Evolutionary conservation across 2,329 filamentous ascomycete genomes (phyloP).

Genomic region (Aspergillus sergii): DNA sequence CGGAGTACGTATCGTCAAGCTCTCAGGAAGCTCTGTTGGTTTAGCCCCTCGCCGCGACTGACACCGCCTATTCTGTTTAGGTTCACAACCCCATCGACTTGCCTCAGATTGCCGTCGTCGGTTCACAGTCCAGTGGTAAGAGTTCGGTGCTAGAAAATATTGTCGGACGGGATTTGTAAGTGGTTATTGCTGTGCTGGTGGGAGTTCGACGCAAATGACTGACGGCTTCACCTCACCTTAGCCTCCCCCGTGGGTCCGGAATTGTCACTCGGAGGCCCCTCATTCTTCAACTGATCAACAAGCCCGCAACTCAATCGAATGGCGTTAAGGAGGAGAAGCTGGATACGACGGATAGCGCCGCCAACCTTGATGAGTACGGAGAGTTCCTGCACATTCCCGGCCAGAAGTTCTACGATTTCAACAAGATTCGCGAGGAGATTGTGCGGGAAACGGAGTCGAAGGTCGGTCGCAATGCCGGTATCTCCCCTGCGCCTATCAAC

Average conservation of each 20-base stretch:
- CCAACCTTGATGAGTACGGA: conserved; percentile 95
- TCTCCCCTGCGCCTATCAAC: conserved; percentile 96
- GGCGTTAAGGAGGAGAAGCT: conserved; percentile 69
- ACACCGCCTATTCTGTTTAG: conserved; percentile 45
- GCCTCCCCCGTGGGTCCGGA: conserved; percentile 92
- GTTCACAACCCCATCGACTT: conserved; percentile 99
- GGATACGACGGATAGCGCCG: conserved; percentile 75
- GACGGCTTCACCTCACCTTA: conserved; percentile 44
- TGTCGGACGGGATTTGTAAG: conserved; percentile 97
- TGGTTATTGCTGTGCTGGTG: conserved; percentile 24
- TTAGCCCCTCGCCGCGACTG: conserved; percentile 21
- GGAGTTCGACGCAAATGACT: conserved; percentile 24
- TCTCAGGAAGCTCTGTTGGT: conserved; percentile 4
- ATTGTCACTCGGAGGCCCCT: conserved; percentile 96
- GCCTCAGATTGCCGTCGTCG: conserved; percentile 96
- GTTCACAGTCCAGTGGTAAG: conserved; percentile 98
- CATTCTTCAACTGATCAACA: conserved; percentile 97
- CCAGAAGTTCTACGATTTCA: conserved; percentile 97
- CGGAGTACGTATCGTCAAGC: conserved; percentile 61
- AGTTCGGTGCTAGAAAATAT: conserved; percentile 99
- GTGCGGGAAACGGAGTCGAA: conserved; percentile 94
- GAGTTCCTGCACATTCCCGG: conserved; percentile 98
- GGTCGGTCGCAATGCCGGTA: conserved; percentile 93
- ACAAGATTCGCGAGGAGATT: conserved; percentile 98
- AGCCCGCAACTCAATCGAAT: conserved; percentile 68